These are phyloP conservation scores for Botryosphaeria agaves DNA, from an alignment of 2,329 filamentous ascomycete species.

Conservation along the genomic window DNA sequence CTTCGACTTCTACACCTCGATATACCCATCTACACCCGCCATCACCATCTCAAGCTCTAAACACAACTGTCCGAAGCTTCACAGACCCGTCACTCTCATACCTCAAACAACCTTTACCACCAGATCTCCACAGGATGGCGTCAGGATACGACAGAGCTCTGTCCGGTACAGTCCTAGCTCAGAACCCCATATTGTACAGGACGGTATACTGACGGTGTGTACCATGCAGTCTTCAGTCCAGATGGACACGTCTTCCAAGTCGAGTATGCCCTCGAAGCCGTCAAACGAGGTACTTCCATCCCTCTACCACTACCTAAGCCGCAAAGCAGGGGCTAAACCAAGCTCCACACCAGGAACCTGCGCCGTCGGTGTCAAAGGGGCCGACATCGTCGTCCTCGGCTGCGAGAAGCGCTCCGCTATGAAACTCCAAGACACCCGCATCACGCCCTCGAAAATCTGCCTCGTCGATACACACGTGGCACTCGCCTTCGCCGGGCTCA, in stretches of 20 bases:
- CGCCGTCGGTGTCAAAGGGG: slow-evolving; percentile 92
- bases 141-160: slow-evolving; percentile 98
- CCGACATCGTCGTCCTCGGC: slow-evolving; percentile 84
- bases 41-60: too few species aligned
- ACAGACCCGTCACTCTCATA: too few species aligned
- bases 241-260: slow-evolving; percentile 99
- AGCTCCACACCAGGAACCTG: slow-evolving; percentile 54
- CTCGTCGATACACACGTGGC: slow-evolving; percentile 91
- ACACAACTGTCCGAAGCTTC: too few species aligned
- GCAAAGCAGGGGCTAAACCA: neutral
- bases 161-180: slow-evolving; percentile 48
- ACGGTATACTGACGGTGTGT: too few species aligned
- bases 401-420: slow-evolving; percentile 98
- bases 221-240: slow-evolving; percentile 74
- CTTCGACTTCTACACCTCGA: too few species aligned
- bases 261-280: slow-evolving; percentile 96
- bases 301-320: neutral
- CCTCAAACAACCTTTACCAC: neutral
- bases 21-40: too few species aligned
- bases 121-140: slow-evolving; percentile 41
- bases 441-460: slow-evolving; percentile 97
- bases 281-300: slow-evolving; percentile 66
- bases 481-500: slow-evolving; percentile 90
- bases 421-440: slow-evolving; percentile 98
- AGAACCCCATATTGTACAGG: slow-evolving; percentile 7